phyloP scores from a whole-genome alignment of 78 protist genomes.

The Planoprotostelium fungivorum region DNA sequence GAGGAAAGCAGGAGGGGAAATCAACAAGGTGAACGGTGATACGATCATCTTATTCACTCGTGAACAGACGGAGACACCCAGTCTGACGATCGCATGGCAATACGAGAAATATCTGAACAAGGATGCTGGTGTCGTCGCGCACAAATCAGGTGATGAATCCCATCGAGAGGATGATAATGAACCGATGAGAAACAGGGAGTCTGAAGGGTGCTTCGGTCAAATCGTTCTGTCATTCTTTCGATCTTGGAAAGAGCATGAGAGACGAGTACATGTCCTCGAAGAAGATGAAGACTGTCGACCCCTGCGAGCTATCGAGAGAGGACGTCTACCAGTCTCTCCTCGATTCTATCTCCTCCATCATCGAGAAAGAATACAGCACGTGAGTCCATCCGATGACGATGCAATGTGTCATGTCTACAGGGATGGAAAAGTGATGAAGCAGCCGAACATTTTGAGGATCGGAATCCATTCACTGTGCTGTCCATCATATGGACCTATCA shows the following conservation, averaged over 20 bases:
- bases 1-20: not conserved
- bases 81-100: constrained; percentile 2
- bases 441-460: not conserved
- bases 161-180: not conserved
- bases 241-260: not conserved
- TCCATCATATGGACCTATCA: not conserved
- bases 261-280: not conserved
- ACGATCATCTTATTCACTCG: not conserved
- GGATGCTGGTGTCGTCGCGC: not conserved
- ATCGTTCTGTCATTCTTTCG: not conserved
- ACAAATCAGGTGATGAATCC: not conserved
- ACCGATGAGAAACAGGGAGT: not conserved
- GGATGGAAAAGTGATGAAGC: not conserved
- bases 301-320: not conserved
- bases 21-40: constrained; percentile 4
- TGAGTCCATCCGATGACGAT: not conserved
- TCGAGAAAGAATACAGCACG: not conserved
- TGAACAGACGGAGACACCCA: not conserved
- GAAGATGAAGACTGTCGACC: not conserved
- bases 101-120: constrained; percentile 5
- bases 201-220: not conserved
- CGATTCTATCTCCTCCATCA: too few species aligned
- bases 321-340: not conserved
- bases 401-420: not conserved
- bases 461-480: not conserved